Conservation (phyloP, 305 asterid species). For the Fraxinus sp. region DNA sequence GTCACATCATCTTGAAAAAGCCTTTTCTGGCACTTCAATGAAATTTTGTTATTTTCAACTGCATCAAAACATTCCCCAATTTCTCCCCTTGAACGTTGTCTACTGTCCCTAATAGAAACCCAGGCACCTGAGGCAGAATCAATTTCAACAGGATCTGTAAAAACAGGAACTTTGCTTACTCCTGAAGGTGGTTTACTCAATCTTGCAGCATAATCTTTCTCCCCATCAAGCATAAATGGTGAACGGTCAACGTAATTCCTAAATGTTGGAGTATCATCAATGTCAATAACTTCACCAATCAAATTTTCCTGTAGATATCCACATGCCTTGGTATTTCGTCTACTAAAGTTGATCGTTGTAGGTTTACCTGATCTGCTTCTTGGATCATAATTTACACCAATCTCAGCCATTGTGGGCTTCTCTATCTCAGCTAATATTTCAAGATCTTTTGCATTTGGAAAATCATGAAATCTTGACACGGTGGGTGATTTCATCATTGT, state of each 20-base stretch:
- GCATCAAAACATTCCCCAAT: slow-evolving; percentile 37
- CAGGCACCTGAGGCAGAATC: slow-evolving; percentile 47
- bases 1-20: slow-evolving; percentile 34
- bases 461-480: slow-evolving; percentile 37
- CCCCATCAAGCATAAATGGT: slow-evolving; percentile 40
- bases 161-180: slow-evolving; percentile 42
- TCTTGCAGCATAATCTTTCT: slow-evolving; percentile 43
- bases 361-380: slow-evolving; percentile 39
- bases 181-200: slow-evolving; percentile 39
- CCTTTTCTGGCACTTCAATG: slow-evolving; percentile 36
- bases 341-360: slow-evolving; percentile 28
- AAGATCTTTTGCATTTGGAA: slow-evolving; percentile 43
- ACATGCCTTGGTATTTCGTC: slow-evolving; percentile 37
- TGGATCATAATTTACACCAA: slow-evolving; percentile 41
- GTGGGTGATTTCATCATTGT: slow-evolving; percentile 32
- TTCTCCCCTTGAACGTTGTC: slow-evolving; percentile 39
- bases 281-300: slow-evolving; percentile 74
- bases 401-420: slow-evolving; percentile 34
- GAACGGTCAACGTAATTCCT: slow-evolving; percentile 38
- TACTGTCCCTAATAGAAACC: slow-evolving; percentile 37
- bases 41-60: slow-evolving; percentile 30
- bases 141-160: slow-evolving; percentile 40
- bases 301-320: slow-evolving; percentile 44
- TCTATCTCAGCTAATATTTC: slow-evolving; percentile 38
- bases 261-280: slow-evolving; percentile 44